Evolutionary conservation across 1,139 yeast species (phyloP), one percentile per base, ranked within the genome.

Genomic region (Diutina mesorugosa): DNA sequence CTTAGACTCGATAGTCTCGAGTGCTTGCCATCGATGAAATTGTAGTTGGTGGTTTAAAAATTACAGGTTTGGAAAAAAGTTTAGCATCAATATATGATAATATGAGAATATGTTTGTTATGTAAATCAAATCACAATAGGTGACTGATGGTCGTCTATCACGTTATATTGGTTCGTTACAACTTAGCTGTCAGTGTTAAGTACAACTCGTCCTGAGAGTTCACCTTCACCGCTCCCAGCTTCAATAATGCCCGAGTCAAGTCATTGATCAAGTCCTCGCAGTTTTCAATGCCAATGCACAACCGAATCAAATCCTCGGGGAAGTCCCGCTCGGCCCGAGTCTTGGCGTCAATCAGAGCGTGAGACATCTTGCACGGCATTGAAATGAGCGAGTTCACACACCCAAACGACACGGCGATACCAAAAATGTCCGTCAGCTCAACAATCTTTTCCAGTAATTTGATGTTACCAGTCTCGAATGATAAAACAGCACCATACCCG

Each of bases 361-460:
- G 97, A 2, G 96, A 88, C 97, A 90, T 90, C 69, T 83, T 83
- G 70, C 97, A 89, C 12, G 97, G 97, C 86, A 90, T 81, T 54
- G 95, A 87, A 59, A 91, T 89, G 65, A 91, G 77, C 21, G 96
- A 88, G 71, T 90, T 89, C 58, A 91, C 97, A 69, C 96, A 87
- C 21, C 98, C 98, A 71, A 91, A 91, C 6, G 96, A 87, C 4
- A 91, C 97, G 9, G 96, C 89, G 61, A 91, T 90, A 47, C 93
- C 90, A 74, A 88, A 91, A 52, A 91, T 76, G 58, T 84, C 82
- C 10, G 91, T 82, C 56, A 77, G 74, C 64, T 88, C 93, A 29
- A 90, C 93, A 60, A 91, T 84, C 59, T 79, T 77, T 67, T 87
- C 93, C 53, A 88, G 80, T 55, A 81, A 72, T 58, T 73, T 80